Base-by-base conservation (phyloP, 129 eudicot genomes). In the Smallanthus sonchifolius region DNA sequence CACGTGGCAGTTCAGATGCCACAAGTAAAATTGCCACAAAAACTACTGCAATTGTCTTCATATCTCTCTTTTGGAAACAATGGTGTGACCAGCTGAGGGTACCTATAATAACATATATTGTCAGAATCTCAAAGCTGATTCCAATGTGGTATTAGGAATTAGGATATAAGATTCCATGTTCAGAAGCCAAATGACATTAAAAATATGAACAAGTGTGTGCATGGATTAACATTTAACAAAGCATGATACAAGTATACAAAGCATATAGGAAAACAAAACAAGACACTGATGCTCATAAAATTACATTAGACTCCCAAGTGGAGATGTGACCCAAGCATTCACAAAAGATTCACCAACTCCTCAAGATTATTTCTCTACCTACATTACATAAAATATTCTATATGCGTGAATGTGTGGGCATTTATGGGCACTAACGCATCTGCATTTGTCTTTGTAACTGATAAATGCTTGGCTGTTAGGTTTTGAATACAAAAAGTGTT, bases 1-100 rank as follows among this genome's bases (percentile, higher is more conserved):
- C 91, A 4, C 64, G 60, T 19, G 86, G 88, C 35, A 90, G 75
- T 77, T 82, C 86, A 75, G 82, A 77, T 10, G 60, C 80, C 82
- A 91, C 65, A 44, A 87, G 78, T 45, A 85, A 67, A 40, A 83
- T 71, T 48, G 81, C 75, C 74, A 76, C 80, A 59, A 85, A 34
- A 9, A 79, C 73, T 82, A 37, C 68, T 71, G 80, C 80, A 75
- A 68, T 68, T 49, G 39, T 69, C 67, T 47, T 67, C 93, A 91
- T 87, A 60, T 74, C 84, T 78, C 60, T 84, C 59, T 86, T 73
- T 49, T 62, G n/a, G 34, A 44, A 13, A 71, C 64, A 72, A 38
- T 24, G 17, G 16, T 34, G 73, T 34, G 52, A 72, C 65, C 74
- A 64, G 59, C 45, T 69, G 76, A 47, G 43, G 43, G 70, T 36